Base-by-base conservation (phyloP, 2,329 filamentous ascomycete species). In the Trematosphaeria pertusa region DNA sequence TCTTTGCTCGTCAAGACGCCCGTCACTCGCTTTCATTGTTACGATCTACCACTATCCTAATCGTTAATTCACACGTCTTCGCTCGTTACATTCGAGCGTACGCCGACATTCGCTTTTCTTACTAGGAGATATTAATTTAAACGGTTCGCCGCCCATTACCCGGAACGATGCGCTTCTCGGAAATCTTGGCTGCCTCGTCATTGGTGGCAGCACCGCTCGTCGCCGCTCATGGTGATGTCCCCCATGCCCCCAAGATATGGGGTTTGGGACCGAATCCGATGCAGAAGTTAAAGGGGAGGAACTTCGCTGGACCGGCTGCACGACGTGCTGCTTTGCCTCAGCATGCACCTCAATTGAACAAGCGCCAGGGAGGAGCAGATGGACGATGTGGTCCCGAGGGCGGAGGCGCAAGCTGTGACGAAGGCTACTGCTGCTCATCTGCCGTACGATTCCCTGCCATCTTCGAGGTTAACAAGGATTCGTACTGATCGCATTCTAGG, bases 391-490 rank as follows among this genome's bases (percentile, higher is more conserved):
- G 69, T 36, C 47, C 58, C 12, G 30, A 32, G 3, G 56, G 49
- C 28, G 52, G 51, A 37, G 50, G 55, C 36, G 51, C 66, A 18
- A 61, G 55, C 34, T 72, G 69, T 33, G 66, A 50, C 26, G 51
- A 41, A 3, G 64, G 62, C n/a, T 67, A 60, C 50, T 71, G 69
- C 59, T 72, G 67, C 52, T 71, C 67, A 10, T 21, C 39, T 46
- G 48, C 51, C n/a, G 67, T 68, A 67, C n/a, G 62, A 56, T 28
- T 24, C 7, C 1, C 3, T n/a, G n/a, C n/a, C 24, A 31, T 17
- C 12, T 18, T n/a, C 14, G 17, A 8, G 12, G 14, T 11, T 18
- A 21, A 7, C 17, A n/a, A 9, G 17, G 18, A 38, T 38, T n/a
- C n/a, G n/a, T n/a, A 14, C 47, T 53, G 17, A 58, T 28, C 11